phyloP scores from a whole-genome alignment of 1,284 basidiomycete species.

The Bjerkandera adusta region DNA sequence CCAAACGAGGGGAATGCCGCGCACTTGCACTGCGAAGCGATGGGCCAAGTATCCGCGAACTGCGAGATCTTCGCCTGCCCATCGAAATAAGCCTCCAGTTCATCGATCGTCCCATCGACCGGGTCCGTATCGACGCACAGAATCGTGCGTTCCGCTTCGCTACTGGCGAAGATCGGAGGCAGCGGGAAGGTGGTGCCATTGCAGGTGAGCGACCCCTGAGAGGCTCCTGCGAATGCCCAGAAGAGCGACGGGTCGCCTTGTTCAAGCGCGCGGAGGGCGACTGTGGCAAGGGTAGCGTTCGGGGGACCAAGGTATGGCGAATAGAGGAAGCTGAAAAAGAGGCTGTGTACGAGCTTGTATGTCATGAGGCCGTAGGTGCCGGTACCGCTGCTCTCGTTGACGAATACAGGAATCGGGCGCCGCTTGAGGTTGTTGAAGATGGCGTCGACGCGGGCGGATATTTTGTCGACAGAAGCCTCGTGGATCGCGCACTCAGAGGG shows the following conservation, averaged over 20 bases:
- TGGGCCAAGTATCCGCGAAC: constrained; percentile 10
- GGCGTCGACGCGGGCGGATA: constrained; percentile 17
- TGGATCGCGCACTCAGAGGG: constrained; percentile 18
- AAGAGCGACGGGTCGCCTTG: constrained; percentile 8
- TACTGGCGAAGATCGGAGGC: neutral
- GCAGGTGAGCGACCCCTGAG: constrained; percentile 1
- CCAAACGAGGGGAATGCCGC: neutral
- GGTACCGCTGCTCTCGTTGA: neutral
- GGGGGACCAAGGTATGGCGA: constrained; percentile 6
- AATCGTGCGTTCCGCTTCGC: neutral
- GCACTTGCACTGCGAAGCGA: constrained; percentile 3
- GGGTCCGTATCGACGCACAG: constrained; percentile 7
- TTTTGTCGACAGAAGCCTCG: constrained; percentile 15
- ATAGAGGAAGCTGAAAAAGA: constrained; percentile 15
- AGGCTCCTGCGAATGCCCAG: neutral
- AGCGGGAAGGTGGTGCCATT: neutral
- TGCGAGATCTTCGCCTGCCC: constrained; percentile 2
- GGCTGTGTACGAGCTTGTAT: constrained; percentile 7
- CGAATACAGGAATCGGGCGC: constrained; percentile 1
- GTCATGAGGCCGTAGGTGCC: constrained; percentile 14
- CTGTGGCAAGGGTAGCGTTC: neutral
- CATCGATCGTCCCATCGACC: constrained; percentile 6
- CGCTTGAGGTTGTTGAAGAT: constrained; percentile 9
- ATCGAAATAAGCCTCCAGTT: constrained; percentile 1
- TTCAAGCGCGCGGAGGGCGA: constrained; percentile 6